phyloP scores from a whole-genome alignment of 2,329 filamentous ascomycete species.

The Trichoderma sp. region DNA sequence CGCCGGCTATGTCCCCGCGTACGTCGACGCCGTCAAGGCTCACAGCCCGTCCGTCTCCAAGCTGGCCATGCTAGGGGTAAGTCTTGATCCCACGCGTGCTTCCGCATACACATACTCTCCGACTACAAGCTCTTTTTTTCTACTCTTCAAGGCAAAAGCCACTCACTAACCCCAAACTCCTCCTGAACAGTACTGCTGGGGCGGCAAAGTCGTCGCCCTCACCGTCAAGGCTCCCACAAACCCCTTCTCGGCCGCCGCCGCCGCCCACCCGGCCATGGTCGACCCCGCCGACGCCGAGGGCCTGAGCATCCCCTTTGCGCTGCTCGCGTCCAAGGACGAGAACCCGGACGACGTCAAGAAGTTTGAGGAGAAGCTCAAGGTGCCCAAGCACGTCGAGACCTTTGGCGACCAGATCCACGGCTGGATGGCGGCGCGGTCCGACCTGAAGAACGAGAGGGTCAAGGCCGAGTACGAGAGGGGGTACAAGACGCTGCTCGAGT shows the following conservation, averaged over 20 bases:
- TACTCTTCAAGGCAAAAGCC: too few species aligned
- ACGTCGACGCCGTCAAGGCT: conserved; percentile 55
- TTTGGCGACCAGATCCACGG: conserved; percentile 70
- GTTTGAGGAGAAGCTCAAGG: conserved; percentile 57
- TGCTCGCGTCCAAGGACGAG: conserved; percentile 70
- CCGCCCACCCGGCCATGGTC: conserved; percentile 64
- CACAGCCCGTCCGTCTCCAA: conserved; percentile 58
- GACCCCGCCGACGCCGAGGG: conserved; percentile 61
- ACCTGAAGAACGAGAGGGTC: conserved; percentile 59
- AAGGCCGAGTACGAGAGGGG: conserved; percentile 65
- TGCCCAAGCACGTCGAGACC: conserved; percentile 64
- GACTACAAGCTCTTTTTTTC: too few species aligned
- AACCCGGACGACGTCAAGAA: conserved; percentile 56
- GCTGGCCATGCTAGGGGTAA: conserved; percentile 63
- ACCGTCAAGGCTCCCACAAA: conserved; percentile 53
- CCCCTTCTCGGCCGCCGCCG: conserved; percentile 57
- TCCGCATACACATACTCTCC: too few species aligned
- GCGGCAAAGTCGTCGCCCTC: conserved; percentile 65
- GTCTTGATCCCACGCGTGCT: conserved; percentile 31
- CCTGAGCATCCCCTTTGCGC: conserved; percentile 62
- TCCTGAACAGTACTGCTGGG: conserved; percentile 62
- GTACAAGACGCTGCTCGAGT: conserved; percentile 60
- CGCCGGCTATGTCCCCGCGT: conserved; percentile 55
- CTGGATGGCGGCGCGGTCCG: conserved; percentile 70
- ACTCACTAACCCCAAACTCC: too few species aligned